phyloP scores from a whole-genome alignment of 129 eudicot species.

The Mikania micrantha region DNA sequence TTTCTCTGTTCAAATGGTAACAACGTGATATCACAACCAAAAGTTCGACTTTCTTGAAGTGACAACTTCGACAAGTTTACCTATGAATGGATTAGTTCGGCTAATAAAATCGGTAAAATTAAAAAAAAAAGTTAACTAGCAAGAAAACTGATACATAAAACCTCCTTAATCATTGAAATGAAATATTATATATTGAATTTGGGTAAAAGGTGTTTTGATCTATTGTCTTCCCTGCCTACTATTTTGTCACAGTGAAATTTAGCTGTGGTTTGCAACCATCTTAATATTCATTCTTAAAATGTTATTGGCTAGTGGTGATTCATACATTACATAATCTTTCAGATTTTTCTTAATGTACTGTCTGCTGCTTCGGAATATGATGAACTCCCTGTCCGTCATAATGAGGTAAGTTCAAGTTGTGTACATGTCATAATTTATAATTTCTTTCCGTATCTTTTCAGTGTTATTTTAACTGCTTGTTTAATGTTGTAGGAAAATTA shows the following conservation, averaged over 20 bases:
- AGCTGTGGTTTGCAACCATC: neutral
- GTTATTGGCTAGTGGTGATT: neutral
- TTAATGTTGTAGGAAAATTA: constrained; percentile 59
- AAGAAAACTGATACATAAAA: neutral
- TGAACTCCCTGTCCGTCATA: constrained; percentile 98
- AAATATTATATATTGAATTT: neutral
- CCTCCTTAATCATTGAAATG: neutral
- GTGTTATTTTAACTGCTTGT: neutral
- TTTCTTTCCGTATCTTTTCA: neutral
- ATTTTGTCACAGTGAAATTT: neutral
- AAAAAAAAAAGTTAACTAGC: neutral
- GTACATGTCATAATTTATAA: neutral
- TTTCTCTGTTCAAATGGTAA: neutral
- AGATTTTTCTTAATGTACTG: constrained; percentile 80
- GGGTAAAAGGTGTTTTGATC: neutral
- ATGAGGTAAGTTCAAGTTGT: constrained; percentile 62
- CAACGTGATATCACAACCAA: neutral
- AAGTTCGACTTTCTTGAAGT: neutral
- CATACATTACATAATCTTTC: constrained; percentile 3
- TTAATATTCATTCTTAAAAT: neutral
- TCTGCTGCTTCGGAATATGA: constrained; percentile 97
- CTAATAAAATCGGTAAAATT: neutral
- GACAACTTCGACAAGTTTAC: neutral
- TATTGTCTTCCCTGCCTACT: neutral
- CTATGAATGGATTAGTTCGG: neutral